Percentiles rank a stretch among this genome's conserved stretches.
Conservation (phyloP, 2,329 filamentous ascomycete species). For the Cercospora sp. region DNA sequence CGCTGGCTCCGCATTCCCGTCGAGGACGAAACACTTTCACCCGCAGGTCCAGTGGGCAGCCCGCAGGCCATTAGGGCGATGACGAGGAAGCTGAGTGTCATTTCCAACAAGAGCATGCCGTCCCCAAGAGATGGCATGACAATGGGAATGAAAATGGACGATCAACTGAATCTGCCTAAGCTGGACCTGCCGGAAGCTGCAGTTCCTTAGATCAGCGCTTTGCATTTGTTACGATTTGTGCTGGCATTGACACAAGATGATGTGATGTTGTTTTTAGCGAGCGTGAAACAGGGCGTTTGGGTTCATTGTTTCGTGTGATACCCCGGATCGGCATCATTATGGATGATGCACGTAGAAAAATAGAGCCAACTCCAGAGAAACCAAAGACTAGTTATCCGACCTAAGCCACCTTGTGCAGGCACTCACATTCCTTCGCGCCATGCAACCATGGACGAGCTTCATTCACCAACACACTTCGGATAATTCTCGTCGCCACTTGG, state of each 20-base stretch:
- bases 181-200: constrained; percentile 19
- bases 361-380: neutral
- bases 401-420: constrained; percentile 3
- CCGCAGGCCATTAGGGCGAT: constrained; percentile 22
- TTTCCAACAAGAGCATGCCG: constrained; percentile 25
- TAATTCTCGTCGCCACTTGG: neutral
- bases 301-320: constrained; percentile 8
- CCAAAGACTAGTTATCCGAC: neutral
- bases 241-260: neutral
- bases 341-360: neutral
- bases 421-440: neutral
- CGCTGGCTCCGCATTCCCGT: constrained; percentile 33
- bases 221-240: neutral
- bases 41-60: constrained; percentile 15
- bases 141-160: constrained; percentile 30
- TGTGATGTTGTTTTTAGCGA: neutral
- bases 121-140: constrained; percentile 32
- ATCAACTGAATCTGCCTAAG: constrained; percentile 21
- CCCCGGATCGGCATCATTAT: neutral
- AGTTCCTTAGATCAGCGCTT: constrained; percentile 5
- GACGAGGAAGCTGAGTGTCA: constrained; percentile 28
- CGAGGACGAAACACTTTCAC: constrained; percentile 24
- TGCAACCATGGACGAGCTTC: neutral
- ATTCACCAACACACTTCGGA: neutral
- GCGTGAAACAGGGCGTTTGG: neutral